phyloP scores from a whole-genome alignment of 495 filamentous ascomycete species.

The Podospora pseudocomata region DNA sequence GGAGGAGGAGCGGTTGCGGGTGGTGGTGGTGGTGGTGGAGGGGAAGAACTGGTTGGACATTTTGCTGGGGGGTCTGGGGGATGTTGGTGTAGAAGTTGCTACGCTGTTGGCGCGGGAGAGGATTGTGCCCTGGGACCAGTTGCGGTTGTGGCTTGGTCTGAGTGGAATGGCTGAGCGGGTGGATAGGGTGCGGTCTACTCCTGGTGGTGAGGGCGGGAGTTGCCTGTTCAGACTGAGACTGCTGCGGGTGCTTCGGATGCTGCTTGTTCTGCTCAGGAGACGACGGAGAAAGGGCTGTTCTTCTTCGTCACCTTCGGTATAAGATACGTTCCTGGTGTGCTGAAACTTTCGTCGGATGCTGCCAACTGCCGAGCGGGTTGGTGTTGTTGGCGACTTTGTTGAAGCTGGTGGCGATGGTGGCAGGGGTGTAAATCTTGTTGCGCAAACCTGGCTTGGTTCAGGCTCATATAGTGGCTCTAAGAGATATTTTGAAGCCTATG shows the following conservation, averaged over 20 bases:
- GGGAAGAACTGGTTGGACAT: not conserved
- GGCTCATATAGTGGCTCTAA: slow-evolving; percentile 50
- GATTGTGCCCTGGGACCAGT: slow-evolving; percentile 33
- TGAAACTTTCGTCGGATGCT: not conserved
- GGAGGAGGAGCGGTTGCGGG: not conserved
- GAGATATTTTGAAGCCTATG: slow-evolving; percentile 52
- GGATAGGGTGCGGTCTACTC: not conserved
- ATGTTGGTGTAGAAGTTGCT: slow-evolving; percentile 9
- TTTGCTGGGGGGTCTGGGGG: not conserved
- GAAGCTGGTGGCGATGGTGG: slow-evolving; percentile 36
- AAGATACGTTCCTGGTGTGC: slow-evolving; percentile 9
- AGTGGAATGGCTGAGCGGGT: not conserved
- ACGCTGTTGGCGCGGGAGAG: slow-evolving; percentile 28
- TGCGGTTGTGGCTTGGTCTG: not conserved
- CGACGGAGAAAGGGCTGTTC: slow-evolving; percentile 22
- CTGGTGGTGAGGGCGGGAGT: slow-evolving; percentile 17
- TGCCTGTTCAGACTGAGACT: slow-evolving; percentile 9
- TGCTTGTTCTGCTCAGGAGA: slow-evolving; percentile 23
- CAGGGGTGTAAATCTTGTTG: slow-evolving; percentile 22
- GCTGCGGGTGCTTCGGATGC: slow-evolving; percentile 9
- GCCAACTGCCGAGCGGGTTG: slow-evolving; percentile 3
- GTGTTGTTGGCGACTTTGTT: slow-evolving; percentile 23
- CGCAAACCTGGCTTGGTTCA: slow-evolving; percentile 30
- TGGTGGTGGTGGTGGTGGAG: too few species aligned
- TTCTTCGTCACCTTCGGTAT: slow-evolving; percentile 16